phyloP scores from a whole-genome alignment of 495 filamentous ascomycete species.

The Trichoderma gamsii region DNA sequence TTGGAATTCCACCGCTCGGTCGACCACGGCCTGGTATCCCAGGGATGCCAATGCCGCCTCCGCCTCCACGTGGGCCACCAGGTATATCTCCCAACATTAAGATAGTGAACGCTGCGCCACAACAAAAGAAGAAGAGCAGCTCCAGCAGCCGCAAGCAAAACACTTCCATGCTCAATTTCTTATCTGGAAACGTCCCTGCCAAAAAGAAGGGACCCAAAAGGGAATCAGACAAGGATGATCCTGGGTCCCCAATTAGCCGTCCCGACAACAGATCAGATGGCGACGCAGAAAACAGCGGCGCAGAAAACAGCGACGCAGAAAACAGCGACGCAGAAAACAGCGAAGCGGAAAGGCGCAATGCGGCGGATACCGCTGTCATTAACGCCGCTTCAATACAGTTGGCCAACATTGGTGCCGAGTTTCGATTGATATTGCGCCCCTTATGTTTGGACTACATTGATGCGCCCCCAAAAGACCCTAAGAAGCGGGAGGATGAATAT shows the following conservation, averaged over 20 bases:
- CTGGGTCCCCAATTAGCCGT: too few relatives aligned
- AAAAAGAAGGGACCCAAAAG: too few relatives aligned
- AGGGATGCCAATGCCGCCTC: conserved; percentile 15
- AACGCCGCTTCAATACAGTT: too few relatives aligned
- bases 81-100: conserved; percentile 13
- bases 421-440: conserved; percentile 61
- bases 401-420: conserved; percentile 49
- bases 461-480: conserved; percentile 60
- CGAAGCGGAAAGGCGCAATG: too few relatives aligned
- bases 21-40: neutral
- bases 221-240: too few relatives aligned
- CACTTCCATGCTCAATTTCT: conserved; percentile 33
- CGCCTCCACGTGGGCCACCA: conserved; percentile 6
- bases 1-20: neutral
- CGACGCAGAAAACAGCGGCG: too few relatives aligned
- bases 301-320: too few relatives aligned
- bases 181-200: conserved; percentile 28
- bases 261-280: too few relatives aligned
- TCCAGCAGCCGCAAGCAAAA: conserved; percentile 16
- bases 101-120: conserved; percentile 22
- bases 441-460: conserved; percentile 57
- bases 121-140: conserved; percentile 26
- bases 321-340: too few relatives aligned
- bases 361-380: too few relatives aligned
- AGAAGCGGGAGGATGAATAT: conserved; percentile 70